A percentile compares a stretch with the other conserved stretches of the same genome.
Conservation (phyloP, 176 grass and related monocot genomes). For the Coix lacrymajobi region DNA sequence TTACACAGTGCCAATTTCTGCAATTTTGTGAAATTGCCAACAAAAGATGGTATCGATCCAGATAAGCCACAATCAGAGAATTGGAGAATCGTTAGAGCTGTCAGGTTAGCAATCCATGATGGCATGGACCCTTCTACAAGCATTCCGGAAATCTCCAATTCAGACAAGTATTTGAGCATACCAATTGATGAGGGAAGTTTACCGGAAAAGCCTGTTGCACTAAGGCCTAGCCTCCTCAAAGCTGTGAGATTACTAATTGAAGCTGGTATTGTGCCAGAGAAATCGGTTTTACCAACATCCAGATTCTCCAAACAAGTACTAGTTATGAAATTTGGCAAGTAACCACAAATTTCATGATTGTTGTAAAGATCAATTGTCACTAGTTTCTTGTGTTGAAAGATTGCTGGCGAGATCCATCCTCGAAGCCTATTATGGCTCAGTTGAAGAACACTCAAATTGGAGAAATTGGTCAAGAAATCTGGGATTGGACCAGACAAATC, state of each 20-base stretch:
- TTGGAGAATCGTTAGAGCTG: neutral
- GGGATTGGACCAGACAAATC: slow-evolving; percentile 21
- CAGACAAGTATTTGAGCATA: neutral
- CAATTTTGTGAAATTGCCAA: slow-evolving; percentile 21
- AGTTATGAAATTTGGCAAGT: slow-evolving; percentile 13
- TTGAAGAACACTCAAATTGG: slow-evolving; percentile 24
- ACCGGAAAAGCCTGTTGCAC: neutral
- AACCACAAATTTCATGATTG: slow-evolving; percentile 25
- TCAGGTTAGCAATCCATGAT: neutral
- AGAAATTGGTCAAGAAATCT: slow-evolving; percentile 22
- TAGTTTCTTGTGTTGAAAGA: slow-evolving; percentile 31
- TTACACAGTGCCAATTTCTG: neutral
- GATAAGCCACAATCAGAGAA: slow-evolving; percentile 20
- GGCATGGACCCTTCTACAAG: neutral
- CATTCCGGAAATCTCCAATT: neutral
- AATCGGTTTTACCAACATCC: slow-evolving; percentile 18
- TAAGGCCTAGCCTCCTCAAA: slow-evolving; percentile 13
- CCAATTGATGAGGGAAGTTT: neutral
- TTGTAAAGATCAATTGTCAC: slow-evolving; percentile 14
- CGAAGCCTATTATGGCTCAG: slow-evolving; percentile 15
- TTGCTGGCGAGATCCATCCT: neutral
- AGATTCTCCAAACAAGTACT: slow-evolving; percentile 21
- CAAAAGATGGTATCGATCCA: slow-evolving; percentile 21
- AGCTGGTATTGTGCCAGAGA: slow-evolving; percentile 17
- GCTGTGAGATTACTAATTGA: slow-evolving; percentile 23